Evolutionary conservation across 108 stramenopile species (phyloP).

Genomic region (Cyclotella distinguenda): DNA sequence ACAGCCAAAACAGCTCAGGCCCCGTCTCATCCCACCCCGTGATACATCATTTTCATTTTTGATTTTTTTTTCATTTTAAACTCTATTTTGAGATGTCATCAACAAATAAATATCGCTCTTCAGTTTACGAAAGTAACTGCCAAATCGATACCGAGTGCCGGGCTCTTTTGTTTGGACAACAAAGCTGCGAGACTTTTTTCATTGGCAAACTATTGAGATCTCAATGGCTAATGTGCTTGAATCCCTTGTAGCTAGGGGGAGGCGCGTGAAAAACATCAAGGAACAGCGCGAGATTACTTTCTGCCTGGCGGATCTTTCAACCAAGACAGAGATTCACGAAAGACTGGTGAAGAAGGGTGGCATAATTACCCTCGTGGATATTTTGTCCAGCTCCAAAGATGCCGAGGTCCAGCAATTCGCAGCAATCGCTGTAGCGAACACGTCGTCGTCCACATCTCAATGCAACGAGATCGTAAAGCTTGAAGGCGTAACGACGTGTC

Average conservation of each 20-base stretch:
- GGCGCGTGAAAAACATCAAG: constrained; percentile 61
- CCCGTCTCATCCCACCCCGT: too few relatives aligned
- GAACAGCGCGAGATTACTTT: constrained; percentile 88
- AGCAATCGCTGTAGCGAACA: constrained; percentile 80
- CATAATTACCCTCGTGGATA: constrained; percentile 57
- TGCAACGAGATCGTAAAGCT: constrained; percentile 53
- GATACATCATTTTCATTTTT: too few relatives aligned
- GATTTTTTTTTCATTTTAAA: too few relatives aligned
- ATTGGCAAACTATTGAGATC: too few relatives aligned
- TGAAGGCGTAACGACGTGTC: constrained; percentile 40
- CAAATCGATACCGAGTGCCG: too few relatives aligned
- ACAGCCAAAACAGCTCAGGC: too few relatives aligned
- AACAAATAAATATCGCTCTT: too few relatives aligned
- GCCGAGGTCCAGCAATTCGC: constrained; percentile 85
- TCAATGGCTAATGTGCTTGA: constrained; percentile 83
- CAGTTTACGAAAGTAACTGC: too few relatives aligned
- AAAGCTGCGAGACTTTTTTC: too few relatives aligned
- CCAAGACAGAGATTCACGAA: constrained; percentile 62
- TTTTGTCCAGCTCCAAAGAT: constrained; percentile 60
- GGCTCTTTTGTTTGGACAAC: too few relatives aligned
- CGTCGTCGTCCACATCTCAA: constrained; percentile 65
- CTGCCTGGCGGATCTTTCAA: constrained; percentile 81
- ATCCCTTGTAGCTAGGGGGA: constrained; percentile 81
- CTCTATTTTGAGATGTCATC: too few relatives aligned
- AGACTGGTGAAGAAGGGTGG: constrained; percentile 82